These are phyloP conservation scores for Fistulina hepatica DNA, from an alignment of 1,284 basidiomycete genomes.

Conservation along the genomic window DNA sequence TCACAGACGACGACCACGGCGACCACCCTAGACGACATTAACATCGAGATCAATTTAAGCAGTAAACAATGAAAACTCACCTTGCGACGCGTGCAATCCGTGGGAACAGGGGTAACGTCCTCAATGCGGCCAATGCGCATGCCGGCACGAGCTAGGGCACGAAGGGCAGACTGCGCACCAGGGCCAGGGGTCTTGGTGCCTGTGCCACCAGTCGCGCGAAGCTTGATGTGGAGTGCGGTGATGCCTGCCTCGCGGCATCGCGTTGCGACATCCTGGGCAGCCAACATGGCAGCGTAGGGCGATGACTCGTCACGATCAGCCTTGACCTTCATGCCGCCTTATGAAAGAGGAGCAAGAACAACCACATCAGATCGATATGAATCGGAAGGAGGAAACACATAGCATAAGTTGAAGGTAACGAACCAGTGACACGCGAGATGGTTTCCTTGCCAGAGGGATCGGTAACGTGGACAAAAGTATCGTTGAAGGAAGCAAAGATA, in stretches of 20 bases:
- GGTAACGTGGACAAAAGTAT: constrained; percentile 99
- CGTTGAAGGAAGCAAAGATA: constrained; percentile 98
- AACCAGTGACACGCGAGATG: constrained; percentile 94
- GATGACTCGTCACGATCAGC: constrained; percentile 99
- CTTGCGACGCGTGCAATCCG: constrained; percentile 96
- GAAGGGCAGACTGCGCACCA: constrained; percentile 95
- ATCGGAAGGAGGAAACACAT: neutral
- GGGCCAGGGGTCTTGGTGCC: constrained; percentile 99
- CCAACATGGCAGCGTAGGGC: constrained; percentile 98
- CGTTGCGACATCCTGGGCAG: constrained; percentile 91
- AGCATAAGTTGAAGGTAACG: constrained; percentile 20
- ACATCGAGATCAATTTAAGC: constrained; percentile 2
- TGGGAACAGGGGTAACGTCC: constrained; percentile 94
- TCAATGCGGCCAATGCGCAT: constrained; percentile 99
- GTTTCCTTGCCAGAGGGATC: constrained; percentile 99
- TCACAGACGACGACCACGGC: constrained; percentile 97
- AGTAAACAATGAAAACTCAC: constrained; percentile 29
- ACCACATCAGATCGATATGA: constrained; percentile 7
- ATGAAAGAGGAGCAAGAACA: constrained; percentile 1
- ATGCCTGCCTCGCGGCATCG: constrained; percentile 99
- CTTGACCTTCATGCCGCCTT: constrained; percentile 99
- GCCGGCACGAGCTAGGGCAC: constrained; percentile 95
- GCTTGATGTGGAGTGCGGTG: constrained; percentile 95
- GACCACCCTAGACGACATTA: constrained; percentile 75
- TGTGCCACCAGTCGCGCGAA: constrained; percentile 96